These are phyloP conservation scores for Naganishia vaughanmartiniae DNA, from an alignment of 768 basidiomycete genomes.

Conservation along the genomic window DNA sequence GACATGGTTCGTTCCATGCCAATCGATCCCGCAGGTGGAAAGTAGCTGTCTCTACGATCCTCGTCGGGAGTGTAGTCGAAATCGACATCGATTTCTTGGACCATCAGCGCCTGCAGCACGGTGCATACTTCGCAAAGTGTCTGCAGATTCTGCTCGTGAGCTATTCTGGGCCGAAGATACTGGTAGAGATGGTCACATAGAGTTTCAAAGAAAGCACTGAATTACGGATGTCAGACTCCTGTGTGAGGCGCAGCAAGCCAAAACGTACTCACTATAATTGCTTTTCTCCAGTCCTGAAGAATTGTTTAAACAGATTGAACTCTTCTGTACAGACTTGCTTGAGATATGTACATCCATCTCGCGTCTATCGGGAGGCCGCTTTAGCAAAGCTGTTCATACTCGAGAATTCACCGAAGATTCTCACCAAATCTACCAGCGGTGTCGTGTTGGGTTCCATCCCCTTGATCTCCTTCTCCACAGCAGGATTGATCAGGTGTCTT, in stretches of 20 bases:
- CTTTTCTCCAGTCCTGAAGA: conserved; percentile 82
- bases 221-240: background rate
- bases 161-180: conserved; percentile 87
- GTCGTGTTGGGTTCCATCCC: conserved; percentile 73
- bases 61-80: conserved; percentile 48
- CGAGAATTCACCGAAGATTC: conserved; percentile 10
- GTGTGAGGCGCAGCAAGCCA: background rate
- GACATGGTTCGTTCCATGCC: conserved; percentile 14
- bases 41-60: conserved; percentile 31
- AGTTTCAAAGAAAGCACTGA: conserved; percentile 80
- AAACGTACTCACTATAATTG: conserved; percentile 62
- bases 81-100: conserved; percentile 64
- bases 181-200: conserved; percentile 94
- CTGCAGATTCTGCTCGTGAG: conserved; percentile 84
- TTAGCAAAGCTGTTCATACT: background rate
- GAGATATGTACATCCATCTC: conserved; percentile 85
- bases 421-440: conserved; percentile 82
- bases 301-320: conserved; percentile 76
- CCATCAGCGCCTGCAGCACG: conserved; percentile 92
- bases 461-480: conserved; percentile 76
- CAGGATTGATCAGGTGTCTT: conserved; percentile 66
- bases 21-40: conserved; percentile 11
- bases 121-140: conserved; percentile 93
- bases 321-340: conserved; percentile 89
- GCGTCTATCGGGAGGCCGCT: conserved; percentile 60